phyloP scores from a whole-genome alignment of 176 grass and related monocot species.

The Secale cereale region DNA sequence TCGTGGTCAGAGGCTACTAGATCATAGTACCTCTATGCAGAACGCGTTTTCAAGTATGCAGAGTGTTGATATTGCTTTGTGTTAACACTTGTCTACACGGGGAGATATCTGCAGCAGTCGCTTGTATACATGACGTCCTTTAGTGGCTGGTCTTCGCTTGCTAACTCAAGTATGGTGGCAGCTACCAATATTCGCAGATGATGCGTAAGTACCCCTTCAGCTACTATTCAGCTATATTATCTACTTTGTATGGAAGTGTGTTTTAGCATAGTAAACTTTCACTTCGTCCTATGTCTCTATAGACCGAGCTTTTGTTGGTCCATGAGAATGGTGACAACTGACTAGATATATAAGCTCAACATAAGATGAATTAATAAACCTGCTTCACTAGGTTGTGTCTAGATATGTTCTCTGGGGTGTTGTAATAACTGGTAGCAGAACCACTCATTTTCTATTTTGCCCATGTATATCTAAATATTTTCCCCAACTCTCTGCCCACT shows the following conservation, averaged over 20 bases:
- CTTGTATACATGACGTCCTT: slow-evolving; percentile 47
- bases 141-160: slow-evolving; percentile 51
- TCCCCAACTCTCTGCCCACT: neutral
- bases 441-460: neutral
- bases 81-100: slow-evolving; percentile 64
- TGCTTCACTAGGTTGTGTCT: neutral
- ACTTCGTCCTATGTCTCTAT: neutral
- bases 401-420: neutral
- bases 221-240: neutral
- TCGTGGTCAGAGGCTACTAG: slow-evolving; percentile 65
- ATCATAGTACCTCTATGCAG: slow-evolving; percentile 55
- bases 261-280: neutral
- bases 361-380: neutral
- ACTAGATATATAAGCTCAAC: neutral
- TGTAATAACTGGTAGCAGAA: neutral
- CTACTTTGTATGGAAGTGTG: neutral
- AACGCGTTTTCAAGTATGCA: slow-evolving; percentile 80
- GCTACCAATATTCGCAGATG: slow-evolving; percentile 83
- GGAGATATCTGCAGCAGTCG: slow-evolving; percentile 67
- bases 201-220: slow-evolving; percentile 42
- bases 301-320: neutral
- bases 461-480: neutral
- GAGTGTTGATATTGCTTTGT: slow-evolving; percentile 79
- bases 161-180: slow-evolving; percentile 65
- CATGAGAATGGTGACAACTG: neutral